Evolutionary conservation across 2,329 filamentous ascomycete species (phyloP).

Genomic region (Sarocladium oryzae): DNA sequence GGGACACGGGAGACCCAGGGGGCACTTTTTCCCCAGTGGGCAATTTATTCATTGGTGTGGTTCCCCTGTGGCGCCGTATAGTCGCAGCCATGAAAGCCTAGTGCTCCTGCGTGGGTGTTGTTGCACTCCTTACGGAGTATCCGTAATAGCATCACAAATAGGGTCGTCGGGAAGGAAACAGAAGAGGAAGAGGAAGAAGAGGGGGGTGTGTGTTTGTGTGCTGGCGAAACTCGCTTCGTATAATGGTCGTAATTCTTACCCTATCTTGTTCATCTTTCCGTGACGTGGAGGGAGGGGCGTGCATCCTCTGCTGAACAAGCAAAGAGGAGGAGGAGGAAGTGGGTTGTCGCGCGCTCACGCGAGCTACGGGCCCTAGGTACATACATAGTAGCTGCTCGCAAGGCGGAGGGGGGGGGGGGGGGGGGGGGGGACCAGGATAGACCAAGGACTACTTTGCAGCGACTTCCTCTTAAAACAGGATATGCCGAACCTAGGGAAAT

Average conservation of each 20-base stretch:
- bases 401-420: neutral
- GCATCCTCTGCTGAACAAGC: neutral
- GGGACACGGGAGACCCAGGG: too few species aligned
- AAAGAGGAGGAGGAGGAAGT: too few species aligned
- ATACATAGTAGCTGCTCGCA: neutral
- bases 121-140: too few species aligned
- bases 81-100: neutral
- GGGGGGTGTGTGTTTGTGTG: neutral
- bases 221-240: neutral
- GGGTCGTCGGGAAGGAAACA: neutral
- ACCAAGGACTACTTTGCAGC: neutral
- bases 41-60: too few species aligned
- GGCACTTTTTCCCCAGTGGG: neutral
- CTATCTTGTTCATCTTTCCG: conserved; percentile 7
- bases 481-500: conserved; percentile 3
- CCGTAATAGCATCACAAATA: too few species aligned
- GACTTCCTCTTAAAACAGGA: neutral
- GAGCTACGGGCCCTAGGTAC: too few species aligned
- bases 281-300: neutral
- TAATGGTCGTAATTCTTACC: conserved; percentile 5
- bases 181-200: too few species aligned
- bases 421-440: too few species aligned
- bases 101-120: too few species aligned
- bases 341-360: too few species aligned
- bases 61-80: conserved; percentile 1